Evolutionary conservation across 2,329 filamentous ascomycete species (phyloP).

Genomic region (Verticillium nonalfalfae): DNA sequence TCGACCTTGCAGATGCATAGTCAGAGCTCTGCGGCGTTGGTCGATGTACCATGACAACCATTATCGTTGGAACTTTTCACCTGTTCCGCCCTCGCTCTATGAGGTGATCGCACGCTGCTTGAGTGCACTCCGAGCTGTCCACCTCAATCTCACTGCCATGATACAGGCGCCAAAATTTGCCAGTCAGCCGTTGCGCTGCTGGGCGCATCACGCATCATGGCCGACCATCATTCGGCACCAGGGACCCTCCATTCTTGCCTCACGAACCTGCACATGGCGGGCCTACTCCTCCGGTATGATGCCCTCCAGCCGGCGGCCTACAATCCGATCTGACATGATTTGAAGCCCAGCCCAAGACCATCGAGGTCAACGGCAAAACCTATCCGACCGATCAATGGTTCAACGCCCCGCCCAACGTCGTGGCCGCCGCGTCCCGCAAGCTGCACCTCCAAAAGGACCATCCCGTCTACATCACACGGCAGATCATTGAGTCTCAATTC

Average conservation of each 20-base stretch:
- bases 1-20: too few species aligned
- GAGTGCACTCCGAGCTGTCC: background rate
- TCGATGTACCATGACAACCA: too few species aligned
- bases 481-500: constrained; percentile 89
- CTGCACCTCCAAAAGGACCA: constrained; percentile 92
- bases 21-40: too few species aligned
- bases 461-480: constrained; percentile 81
- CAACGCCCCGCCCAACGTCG: constrained; percentile 73
- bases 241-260: background rate
- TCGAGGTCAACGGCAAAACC: constrained; percentile 55
- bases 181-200: constrained; percentile 7
- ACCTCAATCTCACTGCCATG: background rate
- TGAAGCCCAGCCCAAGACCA: constrained; percentile 16
- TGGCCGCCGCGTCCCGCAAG: constrained; percentile 65
- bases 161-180: constrained; percentile 9
- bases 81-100: too few species aligned
- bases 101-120: too few species aligned
- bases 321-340: background rate
- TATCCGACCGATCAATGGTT: constrained; percentile 76
- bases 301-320: background rate
- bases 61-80: too few species aligned
- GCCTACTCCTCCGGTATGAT: constrained; percentile 16
- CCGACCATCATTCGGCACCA: background rate
- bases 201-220: constrained; percentile 5
- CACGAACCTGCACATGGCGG: constrained; percentile 2